Conservation (phyloP, 148 eudicot species). For the Beta vulgaris region DNA sequence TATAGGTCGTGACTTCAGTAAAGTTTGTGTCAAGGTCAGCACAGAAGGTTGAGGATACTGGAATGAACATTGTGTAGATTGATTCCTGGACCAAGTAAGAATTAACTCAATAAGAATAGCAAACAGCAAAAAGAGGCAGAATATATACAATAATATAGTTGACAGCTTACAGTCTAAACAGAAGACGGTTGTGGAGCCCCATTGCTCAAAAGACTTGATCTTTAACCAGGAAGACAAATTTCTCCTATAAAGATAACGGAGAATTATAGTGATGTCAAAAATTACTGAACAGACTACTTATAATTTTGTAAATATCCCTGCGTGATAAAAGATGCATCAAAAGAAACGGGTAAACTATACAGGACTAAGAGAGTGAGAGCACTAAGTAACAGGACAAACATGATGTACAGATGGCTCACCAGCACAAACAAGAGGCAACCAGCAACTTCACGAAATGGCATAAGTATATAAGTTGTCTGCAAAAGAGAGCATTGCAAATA, state of each 20-base stretch:
- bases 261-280: conserved; percentile 12
- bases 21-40: conserved; percentile 22
- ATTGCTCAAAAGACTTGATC: conserved; percentile 33
- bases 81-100: conserved; percentile 17
- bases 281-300: conserved; percentile 16
- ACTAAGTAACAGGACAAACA: conserved; percentile 2
- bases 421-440: conserved; percentile 28
- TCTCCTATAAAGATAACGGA: conserved; percentile 25
- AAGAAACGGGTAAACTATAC: too few relatives aligned
- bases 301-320: neutral
- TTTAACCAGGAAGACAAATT: conserved; percentile 25
- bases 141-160: neutral
- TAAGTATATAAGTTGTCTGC: conserved; percentile 75
- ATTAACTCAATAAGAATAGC: conserved; percentile 9
- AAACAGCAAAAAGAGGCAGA: neutral
- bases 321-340: conserved; percentile 1
- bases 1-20: conserved; percentile 32
- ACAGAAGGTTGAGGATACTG: conserved; percentile 25
- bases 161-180: conserved; percentile 38
- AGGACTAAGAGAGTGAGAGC: neutral
- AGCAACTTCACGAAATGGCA: conserved; percentile 56
- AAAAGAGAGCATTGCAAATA: conserved; percentile 19
- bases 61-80: conserved; percentile 14
- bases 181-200: conserved; percentile 30
- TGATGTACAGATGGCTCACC: conserved; percentile 39